phyloP scores from a whole-genome alignment of 2,329 filamentous ascomycete genomes.

The Emmonsia crescens region DNA sequence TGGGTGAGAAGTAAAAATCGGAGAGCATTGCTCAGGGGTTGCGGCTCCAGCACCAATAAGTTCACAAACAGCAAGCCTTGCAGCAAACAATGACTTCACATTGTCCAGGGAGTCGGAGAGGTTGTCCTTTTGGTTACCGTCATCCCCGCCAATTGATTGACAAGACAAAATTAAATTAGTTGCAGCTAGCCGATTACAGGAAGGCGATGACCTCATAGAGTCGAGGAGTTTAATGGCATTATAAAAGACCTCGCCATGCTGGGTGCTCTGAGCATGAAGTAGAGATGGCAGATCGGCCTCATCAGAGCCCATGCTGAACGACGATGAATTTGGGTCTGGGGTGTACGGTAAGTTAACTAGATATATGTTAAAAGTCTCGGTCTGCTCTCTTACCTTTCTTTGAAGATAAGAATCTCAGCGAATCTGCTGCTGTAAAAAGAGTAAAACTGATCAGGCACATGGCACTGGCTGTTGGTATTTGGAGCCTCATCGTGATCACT shows the following conservation, averaged over 20 bases:
- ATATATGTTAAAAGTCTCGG: neutral
- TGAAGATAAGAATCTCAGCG: conserved; percentile 9
- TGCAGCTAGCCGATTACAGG: conserved; percentile 44
- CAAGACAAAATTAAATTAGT: conserved; percentile 44
- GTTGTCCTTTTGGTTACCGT: conserved; percentile 16
- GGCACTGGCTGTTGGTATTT: neutral
- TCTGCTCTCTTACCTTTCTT: conserved; percentile 8
- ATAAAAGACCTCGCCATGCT: conserved; percentile 28
- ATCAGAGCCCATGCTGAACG: conserved; percentile 2
- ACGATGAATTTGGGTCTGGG: conserved; percentile 4
- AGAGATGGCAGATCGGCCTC: conserved; percentile 21
- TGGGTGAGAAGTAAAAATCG: conserved; percentile 34
- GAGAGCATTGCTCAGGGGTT: conserved; percentile 42
- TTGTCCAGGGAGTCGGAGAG: conserved; percentile 29
- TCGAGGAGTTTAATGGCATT: conserved; percentile 36
- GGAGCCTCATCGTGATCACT: neutral
- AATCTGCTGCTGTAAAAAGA: neutral
- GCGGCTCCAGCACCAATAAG: conserved; percentile 41
- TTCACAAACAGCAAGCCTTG: conserved; percentile 54
- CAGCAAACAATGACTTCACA: conserved; percentile 48
- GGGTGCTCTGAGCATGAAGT: conserved; percentile 15
- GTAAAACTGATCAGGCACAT: neutral
- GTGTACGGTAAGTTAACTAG: neutral
- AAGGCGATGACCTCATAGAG: conserved; percentile 36
- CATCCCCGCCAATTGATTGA: conserved; percentile 35